Percentiles rank a stretch among this genome's conserved stretches.
Conservation (phyloP, 2,329 filamentous ascomycete genomes). For the Colletotrichum sublineola region DNA sequence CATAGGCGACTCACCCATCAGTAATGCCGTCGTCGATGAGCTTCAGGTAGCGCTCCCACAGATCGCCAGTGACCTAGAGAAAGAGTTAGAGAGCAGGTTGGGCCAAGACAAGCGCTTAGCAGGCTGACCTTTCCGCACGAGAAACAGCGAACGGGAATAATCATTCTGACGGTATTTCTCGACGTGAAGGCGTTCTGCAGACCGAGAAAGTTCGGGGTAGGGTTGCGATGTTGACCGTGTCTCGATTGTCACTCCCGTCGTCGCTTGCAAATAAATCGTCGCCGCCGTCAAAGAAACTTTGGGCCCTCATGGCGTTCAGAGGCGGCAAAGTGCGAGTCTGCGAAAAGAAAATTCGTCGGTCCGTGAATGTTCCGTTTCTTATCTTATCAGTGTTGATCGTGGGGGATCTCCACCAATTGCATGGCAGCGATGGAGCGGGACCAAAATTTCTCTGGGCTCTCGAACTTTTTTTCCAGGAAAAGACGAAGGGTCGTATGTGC, state of each 20-base stretch:
- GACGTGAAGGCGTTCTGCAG: neutral
- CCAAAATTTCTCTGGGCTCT: conserved; percentile 43
- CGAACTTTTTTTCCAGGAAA: conserved; percentile 42
- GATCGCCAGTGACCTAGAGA: conserved; percentile 89
- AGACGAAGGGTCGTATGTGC: conserved; percentile 21
- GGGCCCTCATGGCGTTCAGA: neutral
- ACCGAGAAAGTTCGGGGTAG: neutral
- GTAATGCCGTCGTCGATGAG: conserved; percentile 83
- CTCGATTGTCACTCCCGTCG: conserved; percentile 3
- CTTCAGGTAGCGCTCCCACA: conserved; percentile 96
- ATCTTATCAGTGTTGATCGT: conserved; percentile 41
- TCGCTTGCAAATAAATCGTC: conserved; percentile 21
- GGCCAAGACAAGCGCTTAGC: neutral
- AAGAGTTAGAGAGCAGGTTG: conserved; percentile 48
- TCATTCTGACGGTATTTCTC: conserved; percentile 75
- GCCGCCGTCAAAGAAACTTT: conserved; percentile 35
- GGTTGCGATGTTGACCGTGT: neutral
- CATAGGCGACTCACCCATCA: conserved; percentile 73
- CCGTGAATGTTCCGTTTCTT: conserved; percentile 36
- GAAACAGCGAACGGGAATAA: conserved; percentile 98
- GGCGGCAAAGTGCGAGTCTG: neutral
- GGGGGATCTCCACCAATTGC: conserved; percentile 37
- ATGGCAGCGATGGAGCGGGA: conserved; percentile 39
- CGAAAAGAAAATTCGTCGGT: conserved; percentile 40
- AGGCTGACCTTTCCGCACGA: conserved; percentile 94